Percentiles rank a stretch among this genome's conserved stretches.
phyloP scores from a whole-genome alignment of 108 stramenopile genomes.

The Aurantiochytrium sp. region DNA sequence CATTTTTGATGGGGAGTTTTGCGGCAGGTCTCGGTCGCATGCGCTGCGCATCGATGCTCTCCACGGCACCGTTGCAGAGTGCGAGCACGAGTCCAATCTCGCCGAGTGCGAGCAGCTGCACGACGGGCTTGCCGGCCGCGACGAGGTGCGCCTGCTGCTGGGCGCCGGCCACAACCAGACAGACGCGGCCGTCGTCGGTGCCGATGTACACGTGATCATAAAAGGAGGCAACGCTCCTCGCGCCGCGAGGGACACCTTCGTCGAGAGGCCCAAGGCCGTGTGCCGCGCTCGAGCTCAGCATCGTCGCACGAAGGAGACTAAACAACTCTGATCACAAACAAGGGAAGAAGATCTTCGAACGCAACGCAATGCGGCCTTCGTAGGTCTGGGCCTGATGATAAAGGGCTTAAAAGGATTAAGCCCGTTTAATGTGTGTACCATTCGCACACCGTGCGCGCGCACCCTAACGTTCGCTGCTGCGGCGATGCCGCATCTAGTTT shows the following conservation, averaged over 20 bases:
- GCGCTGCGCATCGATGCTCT: not conserved
- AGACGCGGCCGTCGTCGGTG: not conserved
- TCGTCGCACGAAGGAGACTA: not conserved
- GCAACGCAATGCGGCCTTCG: too few relatives aligned
- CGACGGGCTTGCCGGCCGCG: not conserved
- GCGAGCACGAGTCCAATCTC: not conserved
- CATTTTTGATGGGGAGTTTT: not conserved
- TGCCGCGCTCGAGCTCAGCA: not conserved
- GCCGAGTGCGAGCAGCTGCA: not conserved
- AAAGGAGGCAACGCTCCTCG: not conserved
- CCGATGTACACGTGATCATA: conserved; percentile 9
- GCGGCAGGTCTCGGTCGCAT: not conserved
- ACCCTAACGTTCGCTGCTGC: too few relatives aligned
- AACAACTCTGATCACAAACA: too few relatives aligned
- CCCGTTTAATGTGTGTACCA: too few relatives aligned
- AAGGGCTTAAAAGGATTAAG: too few relatives aligned
- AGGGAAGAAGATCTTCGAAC: too few relatives aligned
- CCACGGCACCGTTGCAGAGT: not conserved
- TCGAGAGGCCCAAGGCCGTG: not conserved
- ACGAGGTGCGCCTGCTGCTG: not conserved
- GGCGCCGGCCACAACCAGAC: not conserved
- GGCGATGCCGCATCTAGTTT: too few relatives aligned
- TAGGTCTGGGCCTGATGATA: too few relatives aligned
- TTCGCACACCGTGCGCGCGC: too few relatives aligned
- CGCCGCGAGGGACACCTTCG: not conserved